Percentiles rank a stretch among this genome's conserved stretches.
These are phyloP conservation scores for Globisporangium polare DNA, from an alignment of 352 stramenopile genomes.

Conservation along the genomic window DNA sequence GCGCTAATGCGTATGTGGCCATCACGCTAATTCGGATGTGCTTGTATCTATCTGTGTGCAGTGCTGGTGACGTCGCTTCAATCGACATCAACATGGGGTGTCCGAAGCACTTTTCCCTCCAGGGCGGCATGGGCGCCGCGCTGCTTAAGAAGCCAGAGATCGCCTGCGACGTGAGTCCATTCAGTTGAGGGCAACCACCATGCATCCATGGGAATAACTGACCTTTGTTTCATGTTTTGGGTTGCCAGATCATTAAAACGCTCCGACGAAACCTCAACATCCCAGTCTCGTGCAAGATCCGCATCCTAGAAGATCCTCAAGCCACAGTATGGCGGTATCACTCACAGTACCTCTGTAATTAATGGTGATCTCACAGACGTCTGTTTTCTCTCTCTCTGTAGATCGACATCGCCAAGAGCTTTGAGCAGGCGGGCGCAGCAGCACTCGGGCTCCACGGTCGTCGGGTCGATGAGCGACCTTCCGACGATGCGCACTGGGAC, in stretches of 20 bases:
- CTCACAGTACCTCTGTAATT: no score
- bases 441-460: conserved; percentile 75
- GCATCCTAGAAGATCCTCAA: conserved; percentile 57
- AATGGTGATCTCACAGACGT: no score
- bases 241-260: conserved; percentile 68
- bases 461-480: conserved; percentile 59
- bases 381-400: conserved; percentile 10
- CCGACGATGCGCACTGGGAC: conserved; percentile 72
- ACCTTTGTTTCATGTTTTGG: not conserved
- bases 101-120: conserved; percentile 91
- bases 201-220: not conserved
- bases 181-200: not conserved
- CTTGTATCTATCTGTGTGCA: conserved; percentile 12
- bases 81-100: conserved; percentile 96
- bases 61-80: conserved; percentile 80
- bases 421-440: conserved; percentile 60
- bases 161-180: conserved; percentile 65
- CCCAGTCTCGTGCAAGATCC: conserved; percentile 88
- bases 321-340: no score
- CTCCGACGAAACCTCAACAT: conserved; percentile 77
- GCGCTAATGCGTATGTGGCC: no score
- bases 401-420: conserved; percentile 59
- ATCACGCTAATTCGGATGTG: not conserved
- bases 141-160: conserved; percentile 87
- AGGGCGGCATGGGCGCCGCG: conserved; percentile 90